Evolutionary conservation across 345 rosid genomes (phyloP), one percentile per base, ranked within the genome.

Genomic region (Eutrema japonicum): DNA sequence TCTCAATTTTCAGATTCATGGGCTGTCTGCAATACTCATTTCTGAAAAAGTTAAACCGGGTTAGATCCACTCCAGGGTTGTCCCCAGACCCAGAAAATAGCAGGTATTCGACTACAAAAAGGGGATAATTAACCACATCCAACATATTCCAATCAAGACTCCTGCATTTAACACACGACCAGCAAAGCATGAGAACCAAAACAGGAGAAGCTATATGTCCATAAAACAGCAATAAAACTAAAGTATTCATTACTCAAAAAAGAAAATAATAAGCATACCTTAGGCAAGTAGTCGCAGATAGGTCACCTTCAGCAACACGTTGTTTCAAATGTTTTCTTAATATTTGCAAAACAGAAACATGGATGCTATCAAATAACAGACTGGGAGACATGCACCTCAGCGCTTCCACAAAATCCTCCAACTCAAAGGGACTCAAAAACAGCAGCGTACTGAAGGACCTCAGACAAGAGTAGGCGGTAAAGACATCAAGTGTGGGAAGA

Each of bases 341-440:
- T 42, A 81, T 82, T 82, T 82, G 89, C 81, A 95, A 81, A 77
- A 95, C 83, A 70, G 97, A 79, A 68, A 90, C 88, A 76, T 95
- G 96, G 74, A 90, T 85, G 83, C 81, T 80, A 81, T 90, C 97
- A 83, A 95, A 73, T 73, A 95, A 84, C 60, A 85, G 71, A 81
- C 71, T 81, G 37, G 89, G 82, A 66, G 80, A 80, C 63, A 72
- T 69, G 67, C 84, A 85, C 68, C 81, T 87, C 79, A 95, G 58
- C 13, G 96, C 86, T 35, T 81, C 83, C 80, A 85, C 89, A 71
- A 95, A 95, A 71, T 88, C 97, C 78, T 85, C 89, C 86, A 92
- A 75, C 84, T 85, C 90, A 81, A 95, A 95, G 57, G 99, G 99
- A 66, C 99, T 92, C 82, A 92, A 82, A 78, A 87, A 92, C 74